phyloP scores from a whole-genome alignment of 495 filamentous ascomycete genomes.

The Letharia columbiana region DNA sequence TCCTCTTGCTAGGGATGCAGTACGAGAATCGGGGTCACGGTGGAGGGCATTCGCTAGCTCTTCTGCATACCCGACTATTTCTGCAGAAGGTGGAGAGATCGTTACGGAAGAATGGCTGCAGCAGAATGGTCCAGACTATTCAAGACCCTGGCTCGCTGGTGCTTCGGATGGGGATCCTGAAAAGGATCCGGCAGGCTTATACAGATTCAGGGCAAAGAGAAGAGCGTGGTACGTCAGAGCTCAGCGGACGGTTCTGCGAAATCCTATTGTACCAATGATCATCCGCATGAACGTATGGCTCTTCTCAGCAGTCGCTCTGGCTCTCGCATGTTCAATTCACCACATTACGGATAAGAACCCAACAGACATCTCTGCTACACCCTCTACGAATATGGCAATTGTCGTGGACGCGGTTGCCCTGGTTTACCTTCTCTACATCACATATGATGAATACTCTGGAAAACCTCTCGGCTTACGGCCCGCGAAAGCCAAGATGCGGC shows the following conservation, averaged over 20 bases:
- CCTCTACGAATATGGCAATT: constrained; percentile 82
- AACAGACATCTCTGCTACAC: constrained; percentile 33
- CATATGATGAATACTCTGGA: constrained; percentile 90
- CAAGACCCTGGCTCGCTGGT: constrained; percentile 47
- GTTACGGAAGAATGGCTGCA: constrained; percentile 53
- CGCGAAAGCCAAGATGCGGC: constrained; percentile 71
- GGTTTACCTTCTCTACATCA: constrained; percentile 85
- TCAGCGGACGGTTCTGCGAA: constrained; percentile 55
- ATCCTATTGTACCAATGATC: constrained; percentile 75
- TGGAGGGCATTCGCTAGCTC: constrained; percentile 53
- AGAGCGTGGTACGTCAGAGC: constrained; percentile 48
- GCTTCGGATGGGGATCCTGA: constrained; percentile 40
- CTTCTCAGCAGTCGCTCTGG: constrained; percentile 76
- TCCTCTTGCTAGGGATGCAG: constrained; percentile 14
- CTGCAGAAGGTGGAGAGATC: constrained; percentile 39
- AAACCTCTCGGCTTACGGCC: constrained; percentile 84
- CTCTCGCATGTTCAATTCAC: constrained; percentile 66
- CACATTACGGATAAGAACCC: constrained; percentile 40
- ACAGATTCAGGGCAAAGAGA: constrained; percentile 34
- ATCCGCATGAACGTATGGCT: constrained; percentile 76
- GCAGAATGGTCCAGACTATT: constrained; percentile 47
- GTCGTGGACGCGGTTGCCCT: constrained; percentile 83
- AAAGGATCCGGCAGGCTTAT: constrained; percentile 35
- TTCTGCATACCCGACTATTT: constrained; percentile 44
- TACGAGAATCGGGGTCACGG: constrained; percentile 41